Evolutionary conservation across 345 rosid species (phyloP).

Genomic region (Carallia brachiata): DNA sequence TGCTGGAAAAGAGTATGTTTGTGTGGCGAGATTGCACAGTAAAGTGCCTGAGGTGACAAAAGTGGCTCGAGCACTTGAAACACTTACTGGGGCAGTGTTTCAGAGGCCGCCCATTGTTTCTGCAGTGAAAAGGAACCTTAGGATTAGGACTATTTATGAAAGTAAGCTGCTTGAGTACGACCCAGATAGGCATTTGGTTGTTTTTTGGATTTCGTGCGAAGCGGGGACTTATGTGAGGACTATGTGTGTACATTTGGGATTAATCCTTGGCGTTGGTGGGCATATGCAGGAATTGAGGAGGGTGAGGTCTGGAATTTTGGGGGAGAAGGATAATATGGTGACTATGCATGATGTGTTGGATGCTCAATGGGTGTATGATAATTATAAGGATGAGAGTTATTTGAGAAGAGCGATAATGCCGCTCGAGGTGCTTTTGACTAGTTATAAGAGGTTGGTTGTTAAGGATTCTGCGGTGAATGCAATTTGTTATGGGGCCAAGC

Average conservation of each 20-base stretch:
- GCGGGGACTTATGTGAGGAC: constrained; percentile 96
- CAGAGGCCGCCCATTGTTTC: constrained; percentile 37
- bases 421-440: constrained; percentile 74
- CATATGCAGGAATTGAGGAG: constrained; percentile 97
- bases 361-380: constrained; percentile 80
- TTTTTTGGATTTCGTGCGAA: constrained; percentile 91
- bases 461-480: constrained; percentile 96
- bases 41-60: constrained; percentile 78
- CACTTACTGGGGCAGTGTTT: constrained; percentile 88
- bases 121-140: constrained; percentile 22
- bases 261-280: constrained; percentile 86
- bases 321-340: constrained; percentile 95
- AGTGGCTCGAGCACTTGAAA: constrained; percentile 82
- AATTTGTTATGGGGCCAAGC: constrained; percentile 87
- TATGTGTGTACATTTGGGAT: constrained; percentile 86
- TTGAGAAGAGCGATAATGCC: constrained; percentile 93
- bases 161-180: constrained; percentile 85
- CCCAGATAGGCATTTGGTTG: constrained; percentile 48
- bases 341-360: constrained; percentile 98
- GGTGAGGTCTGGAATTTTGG: constrained; percentile 87
- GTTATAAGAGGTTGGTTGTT: constrained; percentile 89
- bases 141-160: constrained; percentile 85
- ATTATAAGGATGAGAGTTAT: constrained; percentile 63
- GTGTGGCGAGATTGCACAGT: constrained; percentile 82
- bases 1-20: constrained; percentile 92